Percentiles rank a stretch among this genome's conserved stretches.
Conservation (phyloP, 208 protist species). For the Wallacemonas collosoma region DNA sequence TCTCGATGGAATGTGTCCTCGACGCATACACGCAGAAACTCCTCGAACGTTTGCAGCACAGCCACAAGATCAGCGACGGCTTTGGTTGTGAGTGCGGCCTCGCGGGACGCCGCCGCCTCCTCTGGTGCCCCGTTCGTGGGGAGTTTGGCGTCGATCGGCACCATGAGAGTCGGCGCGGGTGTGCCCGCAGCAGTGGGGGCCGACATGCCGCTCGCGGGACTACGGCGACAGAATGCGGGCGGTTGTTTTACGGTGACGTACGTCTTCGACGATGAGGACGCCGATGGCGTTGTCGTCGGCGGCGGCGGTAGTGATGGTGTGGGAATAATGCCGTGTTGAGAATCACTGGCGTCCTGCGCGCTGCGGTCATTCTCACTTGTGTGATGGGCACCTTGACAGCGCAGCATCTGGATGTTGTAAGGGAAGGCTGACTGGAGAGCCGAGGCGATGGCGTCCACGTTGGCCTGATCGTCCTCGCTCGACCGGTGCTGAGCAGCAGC, state of each 20-base stretch:
- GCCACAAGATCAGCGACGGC: conserved; percentile 9
- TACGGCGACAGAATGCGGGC: background rate
- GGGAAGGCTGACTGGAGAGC: background rate
- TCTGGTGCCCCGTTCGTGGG: too few relatives aligned
- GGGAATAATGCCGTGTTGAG: background rate
- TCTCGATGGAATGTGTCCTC: background rate
- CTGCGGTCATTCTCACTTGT: background rate
- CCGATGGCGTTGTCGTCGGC: background rate
- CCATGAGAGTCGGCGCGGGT: background rate
- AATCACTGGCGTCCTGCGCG: background rate
- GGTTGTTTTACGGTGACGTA: conserved; percentile 2
- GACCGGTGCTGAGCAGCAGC: background rate
- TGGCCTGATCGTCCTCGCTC: background rate
- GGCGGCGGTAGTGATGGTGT: background rate
- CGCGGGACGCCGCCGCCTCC: background rate
- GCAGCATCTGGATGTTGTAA: background rate
- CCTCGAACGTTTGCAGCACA: conserved; percentile 10
- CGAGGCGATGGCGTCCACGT: conserved; percentile 3
- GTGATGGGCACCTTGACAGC: background rate
- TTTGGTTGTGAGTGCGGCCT: conserved; percentile 9
- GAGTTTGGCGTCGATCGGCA: background rate
- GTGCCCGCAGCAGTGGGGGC: background rate
- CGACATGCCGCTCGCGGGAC: background rate
- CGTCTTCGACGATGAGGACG: background rate
- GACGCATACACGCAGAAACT: conserved; percentile 13